Percentiles rank a stretch among this genome's conserved stretches.
These are phyloP conservation scores for Tylopilus intermedius DNA, from an alignment of 768 basidiomycete species.

Conservation along the genomic window DNA sequence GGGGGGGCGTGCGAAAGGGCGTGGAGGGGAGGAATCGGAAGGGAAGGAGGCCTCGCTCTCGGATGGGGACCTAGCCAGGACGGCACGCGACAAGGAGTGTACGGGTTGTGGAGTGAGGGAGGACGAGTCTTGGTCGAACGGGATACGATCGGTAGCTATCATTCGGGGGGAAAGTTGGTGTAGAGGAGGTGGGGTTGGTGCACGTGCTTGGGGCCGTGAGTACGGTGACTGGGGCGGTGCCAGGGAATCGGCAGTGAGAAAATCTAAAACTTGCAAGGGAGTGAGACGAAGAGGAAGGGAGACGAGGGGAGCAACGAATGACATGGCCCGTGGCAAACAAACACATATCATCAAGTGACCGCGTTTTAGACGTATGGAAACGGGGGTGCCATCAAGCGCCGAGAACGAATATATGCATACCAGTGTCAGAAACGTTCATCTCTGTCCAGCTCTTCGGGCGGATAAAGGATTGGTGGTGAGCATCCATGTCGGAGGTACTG, in stretches of 20 bases:
- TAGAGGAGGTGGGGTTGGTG: conserved; percentile 33
- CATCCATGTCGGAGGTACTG: conserved; percentile 26
- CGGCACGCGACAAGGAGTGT: conserved; percentile 29
- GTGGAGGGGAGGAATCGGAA: conserved; percentile 33
- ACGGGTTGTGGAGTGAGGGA: conserved; percentile 2
- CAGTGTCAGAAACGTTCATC: conserved; percentile 6
- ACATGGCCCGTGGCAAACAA: conserved; percentile 23
- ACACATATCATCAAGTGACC: conserved; percentile 8
- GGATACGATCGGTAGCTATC: conserved; percentile 14
- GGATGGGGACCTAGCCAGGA: conserved; percentile 30
- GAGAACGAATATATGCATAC: conserved; percentile 19
- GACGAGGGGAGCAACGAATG: conserved; percentile 14
- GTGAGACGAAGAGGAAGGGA: conserved; percentile 18
- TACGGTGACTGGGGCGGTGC: conserved; percentile 22
- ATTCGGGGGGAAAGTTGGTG: conserved; percentile 3
- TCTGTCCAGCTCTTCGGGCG: conserved; percentile 27
- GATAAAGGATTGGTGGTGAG: conserved; percentile 16
- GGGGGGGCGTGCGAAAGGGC: conserved; percentile 39
- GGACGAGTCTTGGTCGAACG: conserved; percentile 17
- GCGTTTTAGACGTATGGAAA: conserved; percentile 13
- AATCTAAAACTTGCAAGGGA: conserved; percentile 22
- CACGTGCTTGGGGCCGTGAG: conserved; percentile 37
- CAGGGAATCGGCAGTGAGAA: conserved; percentile 28
- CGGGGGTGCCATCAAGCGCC: conserved; percentile 9
- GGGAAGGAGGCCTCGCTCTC: conserved; percentile 37